phyloP scores from a whole-genome alignment of 2,329 filamentous ascomycete species.

The Coniochaeta sp. region DNA sequence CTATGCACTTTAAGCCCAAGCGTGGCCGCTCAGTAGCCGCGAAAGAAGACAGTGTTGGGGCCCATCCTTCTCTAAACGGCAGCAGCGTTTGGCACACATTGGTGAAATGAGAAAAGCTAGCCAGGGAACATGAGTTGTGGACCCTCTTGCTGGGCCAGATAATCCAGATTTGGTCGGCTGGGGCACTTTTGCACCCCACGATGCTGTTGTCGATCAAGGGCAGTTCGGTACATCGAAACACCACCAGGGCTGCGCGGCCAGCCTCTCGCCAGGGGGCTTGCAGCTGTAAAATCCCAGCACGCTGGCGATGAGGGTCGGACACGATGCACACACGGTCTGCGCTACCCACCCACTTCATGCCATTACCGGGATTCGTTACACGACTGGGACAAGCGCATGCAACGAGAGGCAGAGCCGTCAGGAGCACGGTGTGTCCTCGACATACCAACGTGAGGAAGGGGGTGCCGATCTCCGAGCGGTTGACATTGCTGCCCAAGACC shows the following conservation, averaged over 20 bases:
- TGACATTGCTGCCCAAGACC: conserved; percentile 7
- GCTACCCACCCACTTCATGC: background rate
- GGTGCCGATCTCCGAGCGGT: conserved; percentile 1
- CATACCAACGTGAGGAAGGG: background rate
- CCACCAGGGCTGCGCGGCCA: background rate
- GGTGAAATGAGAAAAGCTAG: conserved; percentile 17
- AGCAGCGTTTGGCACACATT: conserved; percentile 17
- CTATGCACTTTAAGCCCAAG: conserved; percentile 7
- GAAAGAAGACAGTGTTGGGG: conserved; percentile 10
- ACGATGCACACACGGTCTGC: background rate
- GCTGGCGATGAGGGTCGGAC: background rate
- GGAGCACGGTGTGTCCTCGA: background rate
- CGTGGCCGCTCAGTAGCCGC: conserved; percentile 8
- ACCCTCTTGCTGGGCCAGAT: conserved; percentile 17
- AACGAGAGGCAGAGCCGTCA: background rate
- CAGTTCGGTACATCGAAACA: conserved; percentile 3
- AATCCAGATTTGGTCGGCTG: conserved; percentile 19
- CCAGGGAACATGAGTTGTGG: conserved; percentile 15
- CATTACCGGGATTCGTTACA: background rate
- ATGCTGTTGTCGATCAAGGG: conserved; percentile 24
- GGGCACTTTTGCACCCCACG: conserved; percentile 22
- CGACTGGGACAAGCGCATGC: background rate
- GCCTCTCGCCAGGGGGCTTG: background rate
- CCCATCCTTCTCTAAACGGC: conserved; percentile 14
- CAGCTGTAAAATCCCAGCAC: background rate